phyloP scores from a whole-genome alignment of 768 basidiomycete species.

The Rhodotorula kratochvilovae region DNA sequence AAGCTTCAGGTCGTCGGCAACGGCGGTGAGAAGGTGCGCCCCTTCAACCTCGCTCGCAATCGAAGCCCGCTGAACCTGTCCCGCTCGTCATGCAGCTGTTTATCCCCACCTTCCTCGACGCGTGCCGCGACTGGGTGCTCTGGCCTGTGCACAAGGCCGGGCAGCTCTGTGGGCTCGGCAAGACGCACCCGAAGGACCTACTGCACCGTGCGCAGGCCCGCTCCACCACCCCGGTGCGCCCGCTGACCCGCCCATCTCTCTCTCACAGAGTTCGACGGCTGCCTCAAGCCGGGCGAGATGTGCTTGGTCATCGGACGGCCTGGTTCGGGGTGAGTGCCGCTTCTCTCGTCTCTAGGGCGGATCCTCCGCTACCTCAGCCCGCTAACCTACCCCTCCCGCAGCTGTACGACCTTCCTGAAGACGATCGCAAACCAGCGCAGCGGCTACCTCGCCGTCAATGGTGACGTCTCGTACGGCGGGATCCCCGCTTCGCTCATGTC shows the following conservation, averaged over 20 bases:
- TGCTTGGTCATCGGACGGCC: slow-evolving; percentile 55
- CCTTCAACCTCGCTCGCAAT: background rate
- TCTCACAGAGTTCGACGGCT: slow-evolving; percentile 56
- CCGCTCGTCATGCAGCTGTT: background rate
- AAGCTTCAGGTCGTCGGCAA: slow-evolving; percentile 48
- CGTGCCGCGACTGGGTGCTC: slow-evolving; percentile 54
- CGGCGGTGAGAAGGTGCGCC: slow-evolving; percentile 48
- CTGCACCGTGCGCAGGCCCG: slow-evolving; percentile 47
- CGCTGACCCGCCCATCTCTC: slow-evolving; percentile 48
- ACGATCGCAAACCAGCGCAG: slow-evolving; percentile 68
- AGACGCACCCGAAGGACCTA: slow-evolving; percentile 63
- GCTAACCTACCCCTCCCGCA: slow-evolving; percentile 40
- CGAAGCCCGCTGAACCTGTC: background rate
- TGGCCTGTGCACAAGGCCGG: slow-evolving; percentile 59
- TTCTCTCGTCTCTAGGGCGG: slow-evolving; percentile 43
- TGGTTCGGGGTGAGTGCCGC: slow-evolving; percentile 35
- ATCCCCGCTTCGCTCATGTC: slow-evolving; percentile 62
- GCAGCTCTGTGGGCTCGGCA: slow-evolving; percentile 48
- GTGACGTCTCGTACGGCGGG: slow-evolving; percentile 71
- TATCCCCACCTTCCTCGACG: slow-evolving; percentile 49
- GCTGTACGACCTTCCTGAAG: slow-evolving; percentile 80
- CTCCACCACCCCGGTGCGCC: slow-evolving; percentile 52
- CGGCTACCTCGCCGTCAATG: slow-evolving; percentile 66
- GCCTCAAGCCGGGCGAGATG: slow-evolving; percentile 64
- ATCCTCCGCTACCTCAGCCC: slow-evolving; percentile 44